A percentile compares a stretch with the other conserved stretches of the same genome.
phyloP scores from a whole-genome alignment of 768 basidiomycete genomes.

The Lanmaoa rubissima region DNA sequence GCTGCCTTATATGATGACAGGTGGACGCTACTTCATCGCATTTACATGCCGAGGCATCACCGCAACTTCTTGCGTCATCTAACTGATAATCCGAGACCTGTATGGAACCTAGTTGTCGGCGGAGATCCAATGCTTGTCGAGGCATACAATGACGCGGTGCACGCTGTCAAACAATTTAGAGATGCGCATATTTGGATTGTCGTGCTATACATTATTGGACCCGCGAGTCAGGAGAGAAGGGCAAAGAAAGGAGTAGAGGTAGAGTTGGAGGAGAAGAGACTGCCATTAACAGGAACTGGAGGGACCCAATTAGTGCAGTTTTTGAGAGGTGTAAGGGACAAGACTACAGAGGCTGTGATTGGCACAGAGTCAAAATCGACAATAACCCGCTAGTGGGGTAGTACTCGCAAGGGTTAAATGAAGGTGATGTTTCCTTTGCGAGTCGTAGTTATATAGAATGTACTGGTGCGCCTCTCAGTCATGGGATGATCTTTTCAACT shows the following conservation, averaged over 20 bases:
- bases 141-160: slow-evolving; percentile 66
- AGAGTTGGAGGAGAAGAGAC: slow-evolving; percentile 22
- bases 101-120: slow-evolving; percentile 51
- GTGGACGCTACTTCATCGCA: slow-evolving; percentile 58
- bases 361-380: background rate
- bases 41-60: slow-evolving; percentile 85
- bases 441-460: no score
- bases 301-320: slow-evolving; percentile 79
- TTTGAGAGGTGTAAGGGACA: slow-evolving; percentile 67
- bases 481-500: background rate
- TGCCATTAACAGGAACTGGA: slow-evolving; percentile 65
- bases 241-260: slow-evolving; percentile 2
- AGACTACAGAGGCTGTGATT: slow-evolving; percentile 51
- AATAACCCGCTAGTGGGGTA: no score
- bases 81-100: slow-evolving; percentile 52
- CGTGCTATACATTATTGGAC: slow-evolving; percentile 71
- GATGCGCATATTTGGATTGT: slow-evolving; percentile 79
- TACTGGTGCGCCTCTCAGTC: background rate
- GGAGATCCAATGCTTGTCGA: slow-evolving; percentile 36
- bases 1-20: slow-evolving; percentile 11
- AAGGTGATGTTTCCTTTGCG: no score
- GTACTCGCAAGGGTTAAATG: no score
- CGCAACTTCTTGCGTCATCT: slow-evolving; percentile 76
- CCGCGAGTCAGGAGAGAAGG: slow-evolving; percentile 40
- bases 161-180: slow-evolving; percentile 66